Base-by-base conservation (phyloP, 2,329 filamentous ascomycete genomes). In the Epichloe uncinata region DNA sequence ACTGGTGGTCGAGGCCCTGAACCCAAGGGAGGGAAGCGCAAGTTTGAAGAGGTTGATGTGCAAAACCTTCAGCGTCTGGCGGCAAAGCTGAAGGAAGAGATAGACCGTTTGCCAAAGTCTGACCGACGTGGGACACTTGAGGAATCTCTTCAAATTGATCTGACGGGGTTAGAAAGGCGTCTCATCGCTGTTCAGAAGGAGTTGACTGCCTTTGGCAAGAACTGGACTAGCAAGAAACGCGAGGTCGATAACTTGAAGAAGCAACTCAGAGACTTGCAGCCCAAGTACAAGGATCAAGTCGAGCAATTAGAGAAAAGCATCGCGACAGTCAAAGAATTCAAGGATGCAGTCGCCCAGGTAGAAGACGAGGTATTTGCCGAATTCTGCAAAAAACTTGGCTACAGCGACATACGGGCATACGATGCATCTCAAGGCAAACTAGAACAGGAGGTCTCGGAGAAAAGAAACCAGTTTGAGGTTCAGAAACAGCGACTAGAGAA, bases 341-440 rank as follows among this genome's bases (percentile, higher is more conserved):
- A 72, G 52, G 66, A 69, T 45, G 80, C 85, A 1, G 86, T 97
- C 53, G 79, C 84, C 42, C 76, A 80, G 49, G 86, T 95, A 16
- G 89, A 96, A 63, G 93, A 98, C 63, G 78, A 89, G 58, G 77
- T 98, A 33, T 98, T 96, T 65, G 75, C 75, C 22, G 74, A 75
- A 40, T 98, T 98, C 69, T 98, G 93, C 69, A 78, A 58, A 81
- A 81, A 86, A 50, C 79, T 96, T 18, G 88, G 90, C 0, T 97
- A 95, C 64, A 75, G 79, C 51, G 84, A 94, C 60, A 94, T 98
- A 55, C 86, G 91, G 52, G 86, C 88, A 51, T 98, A 97, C 60
- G 89, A 97, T 63, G 85, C 85, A 26, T 90, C 94, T 57, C 93
- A 97, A 67, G 91, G 93, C 45, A 89, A 85, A 41, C 72, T 95